A percentile compares a stretch with the other conserved stretches of the same genome.
Evolutionary conservation across 169 alveolate genomes (phyloP).

Genomic region (Amoebophrya sp.): DNA sequence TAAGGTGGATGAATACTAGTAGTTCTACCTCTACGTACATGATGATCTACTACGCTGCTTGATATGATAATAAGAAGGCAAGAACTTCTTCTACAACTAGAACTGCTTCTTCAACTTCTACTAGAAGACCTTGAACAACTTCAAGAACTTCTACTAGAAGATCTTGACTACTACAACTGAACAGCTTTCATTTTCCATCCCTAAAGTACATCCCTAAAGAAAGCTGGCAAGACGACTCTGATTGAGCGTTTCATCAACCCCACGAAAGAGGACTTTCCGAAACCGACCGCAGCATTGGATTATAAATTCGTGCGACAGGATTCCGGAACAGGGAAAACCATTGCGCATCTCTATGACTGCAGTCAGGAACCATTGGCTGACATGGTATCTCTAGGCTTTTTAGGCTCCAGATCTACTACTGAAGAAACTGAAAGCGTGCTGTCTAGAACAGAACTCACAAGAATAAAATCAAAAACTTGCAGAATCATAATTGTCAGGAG

Average conservation of each 20-base stretch:
- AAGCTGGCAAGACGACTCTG: neutral
- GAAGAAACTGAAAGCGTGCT: neutral
- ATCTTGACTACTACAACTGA: no score
- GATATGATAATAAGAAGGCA: no score
- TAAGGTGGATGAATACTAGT: no score
- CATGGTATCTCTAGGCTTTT: neutral
- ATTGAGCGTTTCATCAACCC: slow-evolving; percentile 10
- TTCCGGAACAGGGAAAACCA: neutral
- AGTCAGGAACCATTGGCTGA: neutral
- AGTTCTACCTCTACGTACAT: no score
- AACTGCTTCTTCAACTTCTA: no score
- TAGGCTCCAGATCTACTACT: neutral
- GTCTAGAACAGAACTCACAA: no score
- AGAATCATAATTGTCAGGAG: neutral
- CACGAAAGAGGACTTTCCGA: neutral
- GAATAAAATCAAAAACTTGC: neutral
- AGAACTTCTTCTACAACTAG: no score
- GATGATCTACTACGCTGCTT: no score
- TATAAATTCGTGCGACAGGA: neutral
- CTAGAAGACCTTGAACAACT: no score
- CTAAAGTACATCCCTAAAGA: no score
- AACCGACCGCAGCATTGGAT: neutral
- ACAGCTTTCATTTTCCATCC: no score
- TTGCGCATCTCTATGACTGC: neutral
- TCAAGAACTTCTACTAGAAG: no score